Evolutionary conservation across 1,139 yeast species (phyloP).

Genomic region (Scheffersomyces quercinus): DNA sequence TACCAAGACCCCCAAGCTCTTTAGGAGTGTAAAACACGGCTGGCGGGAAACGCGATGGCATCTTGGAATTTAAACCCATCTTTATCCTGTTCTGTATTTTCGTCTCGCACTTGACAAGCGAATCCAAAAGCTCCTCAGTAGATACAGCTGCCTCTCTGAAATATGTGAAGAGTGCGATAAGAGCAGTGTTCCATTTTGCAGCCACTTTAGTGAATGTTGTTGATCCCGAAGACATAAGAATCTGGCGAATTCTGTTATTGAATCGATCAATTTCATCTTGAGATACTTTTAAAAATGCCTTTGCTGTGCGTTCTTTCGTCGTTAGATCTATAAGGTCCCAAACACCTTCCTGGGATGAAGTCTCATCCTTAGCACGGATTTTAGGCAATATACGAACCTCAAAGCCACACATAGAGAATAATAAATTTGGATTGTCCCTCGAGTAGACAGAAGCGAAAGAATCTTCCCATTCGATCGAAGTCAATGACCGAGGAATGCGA

Average conservation of each 20-base stretch:
- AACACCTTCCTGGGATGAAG: slow-evolving; percentile 68
- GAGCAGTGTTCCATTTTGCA: slow-evolving; percentile 93
- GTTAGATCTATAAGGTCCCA: slow-evolving; percentile 81
- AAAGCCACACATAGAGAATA: slow-evolving; percentile 93
- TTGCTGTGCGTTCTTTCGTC: slow-evolving; percentile 86
- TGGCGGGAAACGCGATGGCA: slow-evolving; percentile 99
- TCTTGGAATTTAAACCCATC: slow-evolving; percentile 92
- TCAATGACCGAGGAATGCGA: slow-evolving; percentile 74
- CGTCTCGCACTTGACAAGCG: slow-evolving; percentile 88
- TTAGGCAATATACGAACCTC: slow-evolving; percentile 89
- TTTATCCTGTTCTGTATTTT: slow-evolving; percentile 93
- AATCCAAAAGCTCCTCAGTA: slow-evolving; percentile 76
- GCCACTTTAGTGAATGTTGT: slow-evolving; percentile 95
- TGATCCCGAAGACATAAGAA: slow-evolving; percentile 93
- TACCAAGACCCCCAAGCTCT: slow-evolving; percentile 95
- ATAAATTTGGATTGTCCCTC: slow-evolving; percentile 80
- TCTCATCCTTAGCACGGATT: slow-evolving; percentile 50
- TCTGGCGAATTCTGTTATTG: slow-evolving; percentile 82
- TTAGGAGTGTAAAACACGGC: slow-evolving; percentile 98
- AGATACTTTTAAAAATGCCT: slow-evolving; percentile 83
- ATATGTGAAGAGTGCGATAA: slow-evolving; percentile 82
- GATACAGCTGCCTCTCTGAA: slow-evolving; percentile 91
- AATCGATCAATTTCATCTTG: slow-evolving; percentile 78
- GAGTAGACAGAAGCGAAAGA: slow-evolving; percentile 88
- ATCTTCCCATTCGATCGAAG: slow-evolving; percentile 77